Evolutionary conservation across 106 monocot species (phyloP), one percentile per base, ranked within the genome.

Genomic region (Agapanthus africanus): DNA sequence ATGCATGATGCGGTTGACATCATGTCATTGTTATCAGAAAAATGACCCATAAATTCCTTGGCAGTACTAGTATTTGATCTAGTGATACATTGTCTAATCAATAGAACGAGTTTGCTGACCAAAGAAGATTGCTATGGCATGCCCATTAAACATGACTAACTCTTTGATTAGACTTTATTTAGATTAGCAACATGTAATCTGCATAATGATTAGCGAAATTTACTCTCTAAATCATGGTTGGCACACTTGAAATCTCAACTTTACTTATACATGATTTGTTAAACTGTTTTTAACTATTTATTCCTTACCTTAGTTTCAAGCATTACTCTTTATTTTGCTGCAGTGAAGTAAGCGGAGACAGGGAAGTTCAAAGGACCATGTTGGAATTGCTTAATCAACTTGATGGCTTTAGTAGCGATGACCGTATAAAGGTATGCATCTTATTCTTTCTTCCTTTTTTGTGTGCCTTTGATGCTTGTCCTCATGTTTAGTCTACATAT

Each of bases 311-410:
- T 57, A 30, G 56, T 57, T 21, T 26, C 54, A 54, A 25, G 3
- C 56, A 28, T 69, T 60, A 31, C 4, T 71, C 32, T 40, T 15
- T 14, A 26, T 73, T 51, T 35, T 40, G 41, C 54, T 72, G 66
- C 91, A 95, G 95, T 86, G 95, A 95, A 84, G 86, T 91, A 22
- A 91, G 91, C 37, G 95, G 91, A 38, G 91, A 95, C 63, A 85
- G 95, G 61, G 91, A 91, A 79, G 95, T 95, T 40, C 91, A 95
- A 56, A 57, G 91, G 25, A 91, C 95, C 7, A 91, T 88, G 91
- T 70, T 95, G 59, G 95, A 95, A 70, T 78, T 95, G 71, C 82
- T 95, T 37, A 91, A 91, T 67, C 95, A 95, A 70, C 91, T 95
- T 40, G 95, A 95, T 80, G 95, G 95, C 10, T 95, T 95, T 64